Percentiles rank a stretch among this genome's conserved stretches.
Conservation (phyloP, 2,329 filamentous ascomycete species). For the Aplosporella prunicola region DNA sequence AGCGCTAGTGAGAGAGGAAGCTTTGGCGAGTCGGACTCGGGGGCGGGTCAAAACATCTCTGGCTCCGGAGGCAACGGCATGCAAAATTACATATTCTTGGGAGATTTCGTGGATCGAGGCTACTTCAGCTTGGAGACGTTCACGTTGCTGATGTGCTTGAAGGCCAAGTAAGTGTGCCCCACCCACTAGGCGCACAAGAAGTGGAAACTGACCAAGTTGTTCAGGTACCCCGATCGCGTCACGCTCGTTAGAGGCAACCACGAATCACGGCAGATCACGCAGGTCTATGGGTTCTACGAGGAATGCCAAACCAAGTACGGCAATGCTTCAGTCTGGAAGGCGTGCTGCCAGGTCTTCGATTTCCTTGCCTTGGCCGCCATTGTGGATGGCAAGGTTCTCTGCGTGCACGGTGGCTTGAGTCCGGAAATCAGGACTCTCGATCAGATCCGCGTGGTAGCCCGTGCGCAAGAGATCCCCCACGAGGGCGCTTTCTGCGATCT, state of each 20-base stretch:
- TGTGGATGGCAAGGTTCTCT: constrained; percentile 99
- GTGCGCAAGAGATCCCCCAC: constrained; percentile 90
- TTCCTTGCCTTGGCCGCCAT: constrained; percentile 94
- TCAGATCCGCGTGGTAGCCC: constrained; percentile 69
- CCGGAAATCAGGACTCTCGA: constrained; percentile 96
- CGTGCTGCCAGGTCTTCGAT: constrained; percentile 97
- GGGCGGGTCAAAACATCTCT: constrained; percentile 28
- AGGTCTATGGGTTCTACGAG: constrained; percentile 99
- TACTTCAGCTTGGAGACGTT: constrained; percentile 68
- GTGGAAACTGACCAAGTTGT: background rate
- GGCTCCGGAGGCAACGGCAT: constrained; percentile 43
- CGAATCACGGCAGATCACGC: constrained; percentile 97
- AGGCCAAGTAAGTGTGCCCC: constrained; percentile 54
- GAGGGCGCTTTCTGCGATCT: constrained; percentile 98
- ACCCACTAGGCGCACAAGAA: too few species aligned
- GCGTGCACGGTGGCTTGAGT: constrained; percentile 90
- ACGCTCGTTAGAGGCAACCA: constrained; percentile 75
- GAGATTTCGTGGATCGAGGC: constrained; percentile 65
- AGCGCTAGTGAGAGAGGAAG: constrained; percentile 32
- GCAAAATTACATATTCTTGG: constrained; percentile 63
- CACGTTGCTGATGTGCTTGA: constrained; percentile 62
- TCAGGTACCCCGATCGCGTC: constrained; percentile 60
- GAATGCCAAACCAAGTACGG: constrained; percentile 98
- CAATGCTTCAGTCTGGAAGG: constrained; percentile 99
- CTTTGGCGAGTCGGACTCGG: constrained; percentile 32